Conservation (phyloP, 2,329 filamentous ascomycete genomes). For the Aspergillaceae sp. region DNA sequence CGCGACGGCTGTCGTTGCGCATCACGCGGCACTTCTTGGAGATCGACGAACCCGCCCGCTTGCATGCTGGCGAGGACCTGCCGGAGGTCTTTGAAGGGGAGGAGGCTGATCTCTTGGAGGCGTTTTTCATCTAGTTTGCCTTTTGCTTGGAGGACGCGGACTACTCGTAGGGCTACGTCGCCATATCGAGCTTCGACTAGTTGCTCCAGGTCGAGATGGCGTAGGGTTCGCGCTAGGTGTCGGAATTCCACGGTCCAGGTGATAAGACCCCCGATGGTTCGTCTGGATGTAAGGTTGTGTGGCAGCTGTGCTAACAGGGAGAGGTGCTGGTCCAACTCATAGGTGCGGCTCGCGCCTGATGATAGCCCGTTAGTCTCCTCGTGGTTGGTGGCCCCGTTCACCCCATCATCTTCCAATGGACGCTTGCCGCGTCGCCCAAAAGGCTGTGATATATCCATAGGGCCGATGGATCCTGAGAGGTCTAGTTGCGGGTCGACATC, state of each 20-base stretch:
- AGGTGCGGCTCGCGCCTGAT: conserved; percentile 19
- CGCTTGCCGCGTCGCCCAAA: conserved; percentile 24
- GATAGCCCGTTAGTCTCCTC: conserved; percentile 34
- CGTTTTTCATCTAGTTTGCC: conserved; percentile 95
- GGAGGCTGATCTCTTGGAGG: conserved; percentile 68
- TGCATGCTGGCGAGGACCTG: conserved; percentile 79
- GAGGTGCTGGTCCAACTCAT: conserved; percentile 33
- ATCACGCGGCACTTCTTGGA: conserved; percentile 90
- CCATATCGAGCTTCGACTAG: conserved; percentile 73
- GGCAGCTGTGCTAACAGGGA: conserved; percentile 43
- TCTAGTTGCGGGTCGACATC: conserved; percentile 32
- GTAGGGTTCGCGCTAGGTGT: conserved; percentile 60
- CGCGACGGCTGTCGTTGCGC: conserved; percentile 70
- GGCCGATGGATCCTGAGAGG: conserved; percentile 28
- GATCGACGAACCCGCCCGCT: conserved; percentile 74
- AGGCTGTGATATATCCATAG: conserved; percentile 18
- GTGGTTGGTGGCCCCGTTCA: conserved; percentile 39
- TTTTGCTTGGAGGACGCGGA: conserved; percentile 73
- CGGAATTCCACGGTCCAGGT: conserved; percentile 81
- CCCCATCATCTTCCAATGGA: conserved; percentile 18
- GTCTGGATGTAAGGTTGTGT: conserved; percentile 28
- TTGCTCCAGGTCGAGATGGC: conserved; percentile 70
- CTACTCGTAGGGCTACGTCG: conserved; percentile 66
- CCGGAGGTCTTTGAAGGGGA: conserved; percentile 78
- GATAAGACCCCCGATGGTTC: conserved; percentile 45